Base-by-base conservation (phyloP, 2,329 filamentous ascomycete species). In the Thyridium curvatum region DNA sequence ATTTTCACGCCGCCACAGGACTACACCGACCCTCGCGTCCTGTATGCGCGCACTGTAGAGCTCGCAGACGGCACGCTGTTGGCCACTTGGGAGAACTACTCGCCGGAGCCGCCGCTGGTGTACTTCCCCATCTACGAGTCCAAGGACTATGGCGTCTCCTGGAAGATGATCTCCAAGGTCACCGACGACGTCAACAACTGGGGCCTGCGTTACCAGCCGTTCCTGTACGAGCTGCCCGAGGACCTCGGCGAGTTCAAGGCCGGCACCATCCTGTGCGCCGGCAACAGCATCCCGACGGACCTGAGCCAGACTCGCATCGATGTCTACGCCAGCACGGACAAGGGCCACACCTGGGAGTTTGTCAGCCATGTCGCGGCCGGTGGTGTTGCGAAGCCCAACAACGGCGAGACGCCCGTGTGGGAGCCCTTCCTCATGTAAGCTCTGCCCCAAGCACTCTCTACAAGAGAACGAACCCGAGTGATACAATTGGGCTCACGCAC, bases 191-290 rank as follows among this genome's bases (percentile, higher is more conserved):
- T 72, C 26, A 80, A 84, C 46, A 71, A 71, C 32, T 79, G 74
- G 62, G 84, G 84, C 13, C 55, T 86, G 41, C 72, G 81, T 21
- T 86, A 85, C 51, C 84, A 87, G 50, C 84, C 84, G 0, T 75
- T 77, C 55, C 64, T 87, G 12, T 84, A 83, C 50, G 69, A 78
- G 46, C 69, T 87, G 3, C 72, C 77, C 0, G 61, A 72, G 32
- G 55, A 61, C 4, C 64, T 86, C 36, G 82, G 72, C 14, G 63
- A 67, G 2, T 85, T 71, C 51, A 60, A 68, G 2, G 71, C 70
- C 4, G 84, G 82, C 3, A 86, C 82, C 0, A 61, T 88, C 15
- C 64, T 87, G 12, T 56, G 74, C 8, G 69, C 80, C 0, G 80
- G 78, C 2, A 81, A 72, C 44, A 75, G 74, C 18, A 79, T 79